These are phyloP conservation scores for Lenzites betulinus DNA, from an alignment of 768 basidiomycete species.

Conservation along the genomic window DNA sequence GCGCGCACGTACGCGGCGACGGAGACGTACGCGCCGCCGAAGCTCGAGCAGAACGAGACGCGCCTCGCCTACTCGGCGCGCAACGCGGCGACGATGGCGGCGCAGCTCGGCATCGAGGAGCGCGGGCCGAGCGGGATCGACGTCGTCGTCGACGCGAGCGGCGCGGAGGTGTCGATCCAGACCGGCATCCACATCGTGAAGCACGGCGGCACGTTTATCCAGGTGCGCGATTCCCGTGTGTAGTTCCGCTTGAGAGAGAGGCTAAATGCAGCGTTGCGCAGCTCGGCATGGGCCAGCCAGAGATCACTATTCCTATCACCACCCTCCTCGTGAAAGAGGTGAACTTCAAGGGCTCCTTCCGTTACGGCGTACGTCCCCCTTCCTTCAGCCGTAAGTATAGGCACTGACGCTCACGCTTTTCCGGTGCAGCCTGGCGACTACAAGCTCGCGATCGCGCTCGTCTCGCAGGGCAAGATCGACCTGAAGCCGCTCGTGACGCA, in stretches of 20 bases:
- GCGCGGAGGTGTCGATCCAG: conserved; percentile 91
- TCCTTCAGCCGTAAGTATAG: not conserved
- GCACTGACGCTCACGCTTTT: not conserved
- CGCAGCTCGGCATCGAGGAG: conserved; percentile 65
- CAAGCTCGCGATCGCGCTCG: conserved; percentile 81
- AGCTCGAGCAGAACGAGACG: conserved; percentile 62
- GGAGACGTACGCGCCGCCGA: conserved; percentile 66
- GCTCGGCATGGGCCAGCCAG: conserved; percentile 86
- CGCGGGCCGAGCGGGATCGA: conserved; percentile 75
- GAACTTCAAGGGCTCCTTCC: conserved; percentile 87
- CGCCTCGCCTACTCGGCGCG: conserved; percentile 71
- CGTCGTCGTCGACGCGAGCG: conserved; percentile 88
- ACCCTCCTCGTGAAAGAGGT: conserved; percentile 77
- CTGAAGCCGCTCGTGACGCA: conserved; percentile 90
- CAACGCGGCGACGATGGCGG: conserved; percentile 66
- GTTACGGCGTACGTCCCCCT: conserved; percentile 64
- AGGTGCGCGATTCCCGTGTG: conserved; percentile 40
- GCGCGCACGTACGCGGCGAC: conserved; percentile 85
- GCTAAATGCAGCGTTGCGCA: conserved; percentile 31
- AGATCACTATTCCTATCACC: conserved; percentile 74
- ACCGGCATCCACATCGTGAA: conserved; percentile 78
- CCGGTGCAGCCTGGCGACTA: conserved; percentile 75
- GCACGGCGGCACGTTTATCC: conserved; percentile 74
- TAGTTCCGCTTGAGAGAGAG: not conserved
- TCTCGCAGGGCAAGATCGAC: conserved; percentile 78